A percentile compares a stretch with the other conserved stretches of the same genome.
Conservation (phyloP, 2,329 filamentous ascomycete genomes). For the Aspergillus texensis region DNA sequence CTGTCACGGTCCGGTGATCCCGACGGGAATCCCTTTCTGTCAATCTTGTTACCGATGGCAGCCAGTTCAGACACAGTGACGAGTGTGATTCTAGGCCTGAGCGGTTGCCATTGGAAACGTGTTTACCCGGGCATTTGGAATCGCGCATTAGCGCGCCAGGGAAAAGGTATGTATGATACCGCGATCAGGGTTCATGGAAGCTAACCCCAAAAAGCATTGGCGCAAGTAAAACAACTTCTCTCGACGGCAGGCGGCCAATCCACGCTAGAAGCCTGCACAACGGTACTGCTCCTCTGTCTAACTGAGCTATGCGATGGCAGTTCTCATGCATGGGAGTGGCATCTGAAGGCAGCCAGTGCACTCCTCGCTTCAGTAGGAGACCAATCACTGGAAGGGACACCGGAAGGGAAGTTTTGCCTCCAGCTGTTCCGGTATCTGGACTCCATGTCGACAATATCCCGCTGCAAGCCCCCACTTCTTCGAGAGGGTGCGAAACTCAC, state of each 20-base stretch:
- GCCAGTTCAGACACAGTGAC: conserved; percentile 29
- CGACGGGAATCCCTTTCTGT: conserved; percentile 29
- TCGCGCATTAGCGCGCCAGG: conserved; percentile 28
- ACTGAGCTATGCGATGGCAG: conserved; percentile 49
- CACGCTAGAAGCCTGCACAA: conserved; percentile 44
- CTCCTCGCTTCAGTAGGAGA: conserved; percentile 38
- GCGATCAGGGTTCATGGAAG: background rate
- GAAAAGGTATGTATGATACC: conserved; percentile 21
- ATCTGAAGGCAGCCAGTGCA: conserved; percentile 47
- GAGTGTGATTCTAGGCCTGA: conserved; percentile 29
- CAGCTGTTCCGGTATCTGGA: conserved; percentile 42
- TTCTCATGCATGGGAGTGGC: conserved; percentile 47
- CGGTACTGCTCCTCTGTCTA: conserved; percentile 47
- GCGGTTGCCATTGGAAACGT: conserved; percentile 33
- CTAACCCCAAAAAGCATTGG: conserved; percentile 21
- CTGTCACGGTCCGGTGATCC: conserved; percentile 26
- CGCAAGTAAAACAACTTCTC: conserved; percentile 27
- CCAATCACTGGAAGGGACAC: conserved; percentile 25
- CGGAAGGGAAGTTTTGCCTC: conserved; percentile 41
- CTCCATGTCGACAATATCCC: conserved; percentile 34
- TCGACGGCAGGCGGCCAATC: conserved; percentile 27
- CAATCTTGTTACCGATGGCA: conserved; percentile 30
- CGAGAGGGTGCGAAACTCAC: conserved; percentile 19
- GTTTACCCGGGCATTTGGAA: conserved; percentile 32
- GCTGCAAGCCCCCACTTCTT: conserved; percentile 31